Base-by-base conservation (phyloP, 768 basidiomycete genomes). In the Termitomyces sp. region DNA sequence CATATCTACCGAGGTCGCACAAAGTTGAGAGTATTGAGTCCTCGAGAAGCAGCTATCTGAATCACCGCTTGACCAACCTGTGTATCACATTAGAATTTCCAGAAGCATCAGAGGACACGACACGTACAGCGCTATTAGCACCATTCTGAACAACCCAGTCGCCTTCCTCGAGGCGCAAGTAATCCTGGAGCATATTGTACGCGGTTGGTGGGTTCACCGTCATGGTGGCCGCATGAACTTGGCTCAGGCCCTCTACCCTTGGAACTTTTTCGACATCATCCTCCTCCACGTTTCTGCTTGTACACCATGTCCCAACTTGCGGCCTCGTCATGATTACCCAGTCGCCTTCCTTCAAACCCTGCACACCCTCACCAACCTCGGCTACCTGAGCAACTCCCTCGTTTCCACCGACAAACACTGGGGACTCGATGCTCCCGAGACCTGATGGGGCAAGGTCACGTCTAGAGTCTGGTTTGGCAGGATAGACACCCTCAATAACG, bases 101-200 rank as follows among this genome's bases (percentile, higher is more conserved):
- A 34, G 16, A 41, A 20, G 13, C 8, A 45, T 22, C 15, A 33
- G 34, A n/a, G 42, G 33, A 49, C 16, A 52, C 34, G 10, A 52
- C 16, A 72, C 85, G 49, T 57, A 91, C 92, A 20, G 89, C 88
- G 62, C 88, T 88, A 64, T 94, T 94, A 20, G 85, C 86, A 28
- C 90, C 92, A 60, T 94, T 94, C 70, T 94, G 92, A 12, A 94
- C 68, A 16, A 95, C 77, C 87, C 87, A 94, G 48, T 91, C 88
- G 4, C 87, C 91, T 49, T 78, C 75, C 51, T 81, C 60, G 44
- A 93, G 78, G 36, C 76, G 63, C 6, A 84, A 78, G 69, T 86
- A 93, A 55, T 88, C 82, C 34, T 77, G 78, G 10, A 95, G 78
- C 86, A 95, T 89, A 64, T 88, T 87, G 61, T 86, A 86, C 1